Conservation (phyloP, 371 early-diverging fungal species). For the Coemansia sp. region DNA sequence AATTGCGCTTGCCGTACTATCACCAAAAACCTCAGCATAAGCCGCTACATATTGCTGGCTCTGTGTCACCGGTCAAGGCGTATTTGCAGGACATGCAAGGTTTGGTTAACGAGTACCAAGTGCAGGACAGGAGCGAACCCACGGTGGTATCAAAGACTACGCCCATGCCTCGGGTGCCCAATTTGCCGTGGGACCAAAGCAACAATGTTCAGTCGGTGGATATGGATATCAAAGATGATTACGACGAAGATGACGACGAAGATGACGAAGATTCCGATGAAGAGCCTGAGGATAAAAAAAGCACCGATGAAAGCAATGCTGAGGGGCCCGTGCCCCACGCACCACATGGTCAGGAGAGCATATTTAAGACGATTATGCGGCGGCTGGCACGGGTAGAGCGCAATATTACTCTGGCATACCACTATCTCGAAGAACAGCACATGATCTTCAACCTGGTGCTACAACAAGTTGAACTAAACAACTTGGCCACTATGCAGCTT, state of each 20-base stretch:
- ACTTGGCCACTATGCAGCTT: conserved; percentile 61
- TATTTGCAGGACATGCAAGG: conserved; percentile 51
- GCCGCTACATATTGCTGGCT: conserved; percentile 23
- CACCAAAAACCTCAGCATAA: conserved; percentile 4
- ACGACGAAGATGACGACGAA: conserved; percentile 13
- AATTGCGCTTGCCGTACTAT: conserved; percentile 21
- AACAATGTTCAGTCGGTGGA: conserved; percentile 15
- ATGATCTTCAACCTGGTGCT: conserved; percentile 75
- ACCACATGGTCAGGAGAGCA: conserved; percentile 65
- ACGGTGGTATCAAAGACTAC: conserved; percentile 4
- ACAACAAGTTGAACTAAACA: conserved; percentile 60
- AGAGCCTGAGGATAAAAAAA: conserved; percentile 2
- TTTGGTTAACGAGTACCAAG: conserved; percentile 31
- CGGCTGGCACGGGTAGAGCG: conserved; percentile 75
- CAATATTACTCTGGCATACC: conserved; percentile 75
- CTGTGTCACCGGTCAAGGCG: conserved; percentile 23
- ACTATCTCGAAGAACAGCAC: conserved; percentile 84
- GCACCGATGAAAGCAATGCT: background rate
- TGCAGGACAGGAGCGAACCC: conserved; percentile 34
- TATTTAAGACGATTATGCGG: conserved; percentile 89
- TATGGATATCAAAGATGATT: conserved; percentile 13
- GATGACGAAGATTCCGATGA: conserved; percentile 19
- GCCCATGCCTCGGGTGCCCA: conserved; percentile 30
- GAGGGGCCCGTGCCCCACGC: background rate
- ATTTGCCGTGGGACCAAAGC: conserved; percentile 34